Evolutionary conservation across 2,329 filamentous ascomycete species (phyloP).

Genomic region (Trichoderma arundinaceum): DNA sequence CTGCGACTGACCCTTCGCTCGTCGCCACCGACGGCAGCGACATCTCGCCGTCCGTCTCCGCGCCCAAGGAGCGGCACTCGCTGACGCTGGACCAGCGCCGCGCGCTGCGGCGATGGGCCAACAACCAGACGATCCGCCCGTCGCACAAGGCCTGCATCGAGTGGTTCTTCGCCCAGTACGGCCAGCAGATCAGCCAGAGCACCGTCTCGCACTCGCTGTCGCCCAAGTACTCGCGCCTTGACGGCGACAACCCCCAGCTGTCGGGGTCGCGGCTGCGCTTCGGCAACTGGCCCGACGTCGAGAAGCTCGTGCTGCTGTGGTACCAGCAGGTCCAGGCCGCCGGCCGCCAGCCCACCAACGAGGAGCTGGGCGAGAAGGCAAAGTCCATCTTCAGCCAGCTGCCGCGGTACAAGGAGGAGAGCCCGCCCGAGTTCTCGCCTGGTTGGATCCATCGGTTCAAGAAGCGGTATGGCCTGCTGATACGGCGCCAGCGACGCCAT

Average conservation of each 20-base stretch:
- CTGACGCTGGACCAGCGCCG: constrained; percentile 67
- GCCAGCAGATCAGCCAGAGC: constrained; percentile 66
- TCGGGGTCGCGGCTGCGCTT: constrained; percentile 67
- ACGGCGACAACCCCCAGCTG: constrained; percentile 63
- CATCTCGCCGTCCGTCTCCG: constrained; percentile 28
- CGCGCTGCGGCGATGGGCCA: constrained; percentile 65
- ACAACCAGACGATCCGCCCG: constrained; percentile 60
- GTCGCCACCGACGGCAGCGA: constrained; percentile 39
- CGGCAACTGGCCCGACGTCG: constrained; percentile 68
- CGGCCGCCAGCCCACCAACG: constrained; percentile 65
- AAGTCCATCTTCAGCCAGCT: constrained; percentile 64
- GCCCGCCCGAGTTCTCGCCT: constrained; percentile 65
- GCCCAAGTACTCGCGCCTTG: constrained; percentile 66
- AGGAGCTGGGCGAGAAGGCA: constrained; percentile 67
- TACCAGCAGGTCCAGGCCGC: constrained; percentile 58
- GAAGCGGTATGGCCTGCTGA: constrained; percentile 64
- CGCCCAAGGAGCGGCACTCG: constrained; percentile 60
- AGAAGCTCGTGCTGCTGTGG: constrained; percentile 62
- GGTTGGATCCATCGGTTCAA: constrained; percentile 70
- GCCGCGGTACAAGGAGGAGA: constrained; percentile 65
- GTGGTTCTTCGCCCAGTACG: constrained; percentile 64
- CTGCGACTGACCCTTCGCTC: constrained; percentile 49
- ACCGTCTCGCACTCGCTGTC: constrained; percentile 68
- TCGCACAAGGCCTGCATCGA: constrained; percentile 68
- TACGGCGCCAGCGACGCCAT: constrained; percentile 61